Evolutionary conservation across 1,284 basidiomycete species (phyloP).

Genomic region (Irpex sp.): DNA sequence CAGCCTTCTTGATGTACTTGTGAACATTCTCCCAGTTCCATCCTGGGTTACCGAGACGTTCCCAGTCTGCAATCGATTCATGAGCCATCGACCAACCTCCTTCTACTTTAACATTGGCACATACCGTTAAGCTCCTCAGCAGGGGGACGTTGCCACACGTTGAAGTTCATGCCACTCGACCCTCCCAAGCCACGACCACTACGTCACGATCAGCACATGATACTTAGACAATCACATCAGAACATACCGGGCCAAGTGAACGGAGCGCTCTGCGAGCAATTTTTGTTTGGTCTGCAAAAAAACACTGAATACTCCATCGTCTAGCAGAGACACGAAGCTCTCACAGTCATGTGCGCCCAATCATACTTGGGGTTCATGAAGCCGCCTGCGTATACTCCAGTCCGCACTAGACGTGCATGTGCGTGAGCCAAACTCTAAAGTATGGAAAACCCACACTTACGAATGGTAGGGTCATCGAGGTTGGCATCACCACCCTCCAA

Average conservation of each 20-base stretch:
- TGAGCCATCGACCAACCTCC: neutral
- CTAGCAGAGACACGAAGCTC: neutral
- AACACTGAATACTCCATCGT: neutral
- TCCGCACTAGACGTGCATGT: neutral
- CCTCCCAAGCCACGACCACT: slow-evolving; percentile 8
- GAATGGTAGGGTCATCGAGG: slow-evolving; percentile 19
- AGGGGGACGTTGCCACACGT: slow-evolving; percentile 5
- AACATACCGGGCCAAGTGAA: neutral
- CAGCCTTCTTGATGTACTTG: slow-evolving; percentile 4
- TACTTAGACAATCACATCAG: neutral
- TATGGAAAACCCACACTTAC: slow-evolving; percentile 15
- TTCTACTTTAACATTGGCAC: neutral
- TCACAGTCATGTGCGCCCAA: neutral
- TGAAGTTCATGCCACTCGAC: slow-evolving; percentile 6
- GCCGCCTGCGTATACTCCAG: neutral
- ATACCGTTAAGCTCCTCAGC: slow-evolving; percentile 4
- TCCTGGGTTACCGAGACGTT: slow-evolving; percentile 13
- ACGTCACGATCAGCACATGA: neutral
- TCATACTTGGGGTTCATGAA: neutral
- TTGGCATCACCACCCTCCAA: slow-evolving; percentile 32
- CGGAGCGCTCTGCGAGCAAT: neutral
- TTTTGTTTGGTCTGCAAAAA: neutral
- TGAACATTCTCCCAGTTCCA: slow-evolving; percentile 12
- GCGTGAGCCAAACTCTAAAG: neutral
- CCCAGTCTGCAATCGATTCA: slow-evolving; percentile 5